Conservation (phyloP, 148 eudicot genomes). For the Rhododendron ovatum region DNA sequence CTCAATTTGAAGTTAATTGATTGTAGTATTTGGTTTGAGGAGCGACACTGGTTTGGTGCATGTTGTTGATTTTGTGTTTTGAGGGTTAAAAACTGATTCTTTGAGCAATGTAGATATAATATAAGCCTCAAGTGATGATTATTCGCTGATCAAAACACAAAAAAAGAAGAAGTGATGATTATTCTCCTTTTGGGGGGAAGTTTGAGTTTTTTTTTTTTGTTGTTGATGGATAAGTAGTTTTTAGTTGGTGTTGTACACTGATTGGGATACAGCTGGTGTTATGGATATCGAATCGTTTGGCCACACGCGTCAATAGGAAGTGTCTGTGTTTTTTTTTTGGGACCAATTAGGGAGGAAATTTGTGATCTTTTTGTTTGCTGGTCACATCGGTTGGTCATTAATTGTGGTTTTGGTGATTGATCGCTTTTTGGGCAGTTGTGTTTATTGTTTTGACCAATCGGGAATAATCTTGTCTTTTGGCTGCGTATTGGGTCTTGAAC, state of each 20-base stretch:
- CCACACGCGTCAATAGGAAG: not conserved
- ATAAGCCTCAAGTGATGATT: not conserved
- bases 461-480: not conserved
- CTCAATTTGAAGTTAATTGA: not conserved
- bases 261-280: not conserved
- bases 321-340: not conserved
- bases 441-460: not conserved
- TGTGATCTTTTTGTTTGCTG: not conserved
- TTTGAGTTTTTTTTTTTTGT: not conserved
- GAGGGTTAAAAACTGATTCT: not conserved
- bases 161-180: not conserved
- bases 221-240: not conserved
- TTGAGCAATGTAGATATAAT: not conserved
- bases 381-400: not conserved
- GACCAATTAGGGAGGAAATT: not conserved
- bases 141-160: not conserved
- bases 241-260: not conserved
- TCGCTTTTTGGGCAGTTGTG: not conserved
- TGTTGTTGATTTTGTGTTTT: not conserved
- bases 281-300: not conserved
- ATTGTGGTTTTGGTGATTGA: not conserved
- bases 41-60: not conserved
- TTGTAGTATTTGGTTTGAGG: not conserved
- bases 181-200: not conserved
- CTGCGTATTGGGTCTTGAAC: not conserved